Evolutionary conservation across 2,329 filamentous ascomycete genomes (phyloP).

Genomic region (Fusarium sp.): DNA sequence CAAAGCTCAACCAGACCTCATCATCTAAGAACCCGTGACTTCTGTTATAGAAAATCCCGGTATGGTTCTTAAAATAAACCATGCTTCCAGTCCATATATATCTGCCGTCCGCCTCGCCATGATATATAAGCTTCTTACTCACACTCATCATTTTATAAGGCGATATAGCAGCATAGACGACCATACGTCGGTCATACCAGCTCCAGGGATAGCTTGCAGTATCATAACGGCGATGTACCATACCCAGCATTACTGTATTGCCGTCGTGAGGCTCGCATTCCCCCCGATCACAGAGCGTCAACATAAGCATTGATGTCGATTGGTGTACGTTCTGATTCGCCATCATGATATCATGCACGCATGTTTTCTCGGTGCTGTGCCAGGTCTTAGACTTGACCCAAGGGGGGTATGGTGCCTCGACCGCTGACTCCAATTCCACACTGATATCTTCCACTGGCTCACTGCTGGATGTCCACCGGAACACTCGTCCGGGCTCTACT

Average conservation of each 20-base stretch:
- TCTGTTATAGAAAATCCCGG: background rate
- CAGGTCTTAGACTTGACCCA: too few relatives aligned
- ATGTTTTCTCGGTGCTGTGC: conserved; percentile 42
- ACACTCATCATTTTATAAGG: background rate
- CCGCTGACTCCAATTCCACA: background rate
- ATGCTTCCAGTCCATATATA: background rate
- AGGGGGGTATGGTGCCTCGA: too few relatives aligned
- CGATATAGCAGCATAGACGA: background rate
- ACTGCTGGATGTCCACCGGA: background rate
- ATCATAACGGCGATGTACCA: background rate
- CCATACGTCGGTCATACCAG: background rate
- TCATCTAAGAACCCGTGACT: background rate
- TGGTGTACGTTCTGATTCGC: background rate
- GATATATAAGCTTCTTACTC: background rate
- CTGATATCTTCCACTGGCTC: conserved; percentile 1
- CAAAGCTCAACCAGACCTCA: background rate
- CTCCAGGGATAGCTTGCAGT: background rate
- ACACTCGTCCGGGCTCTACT: conserved; percentile 5
- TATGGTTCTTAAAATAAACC: background rate
- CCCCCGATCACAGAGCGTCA: background rate
- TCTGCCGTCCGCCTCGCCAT: background rate
- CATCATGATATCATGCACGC: background rate
- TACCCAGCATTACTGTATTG: background rate
- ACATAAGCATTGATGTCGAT: background rate
- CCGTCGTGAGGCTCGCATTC: background rate